These are phyloP conservation scores for Phialophora tarda DNA, from an alignment of 2,329 filamentous ascomycete species.

Conservation along the genomic window DNA sequence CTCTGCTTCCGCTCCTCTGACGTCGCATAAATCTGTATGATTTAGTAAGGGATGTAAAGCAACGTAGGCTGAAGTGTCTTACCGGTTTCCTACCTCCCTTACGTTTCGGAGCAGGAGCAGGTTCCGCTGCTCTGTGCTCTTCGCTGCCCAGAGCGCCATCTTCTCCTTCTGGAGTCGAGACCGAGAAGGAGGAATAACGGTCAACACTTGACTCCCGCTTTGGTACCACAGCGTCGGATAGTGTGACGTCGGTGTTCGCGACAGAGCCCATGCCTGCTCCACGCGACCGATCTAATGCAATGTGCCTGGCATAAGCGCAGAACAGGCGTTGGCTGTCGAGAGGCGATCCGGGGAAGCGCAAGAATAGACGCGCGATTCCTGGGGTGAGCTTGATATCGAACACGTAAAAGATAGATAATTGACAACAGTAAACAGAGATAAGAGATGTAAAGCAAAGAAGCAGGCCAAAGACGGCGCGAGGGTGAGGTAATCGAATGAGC, in stretches of 20 bases:
- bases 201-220: conserved; percentile 51
- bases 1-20: conserved; percentile 98
- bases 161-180: conserved; percentile 55
- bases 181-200: conserved; percentile 52
- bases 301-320: conserved; percentile 40
- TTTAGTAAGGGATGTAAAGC: conserved; percentile 12
- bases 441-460: conserved; percentile 39
- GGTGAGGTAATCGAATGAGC: conserved; percentile 42
- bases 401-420: conserved; percentile 39
- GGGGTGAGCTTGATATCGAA: conserved; percentile 33
- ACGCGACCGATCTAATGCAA: conserved; percentile 38
- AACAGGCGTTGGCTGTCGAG: conserved; percentile 17
- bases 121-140: conserved; percentile 44
- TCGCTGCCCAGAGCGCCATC: conserved; percentile 42
- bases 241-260: conserved; percentile 47
- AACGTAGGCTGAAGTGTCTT: conserved; percentile 49
- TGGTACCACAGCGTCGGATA: conserved; percentile 51
- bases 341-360: conserved; percentile 27
- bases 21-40: conserved; percentile 86
- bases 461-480: conserved; percentile 24
- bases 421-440: conserved; percentile 42
- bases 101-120: conserved; percentile 74
- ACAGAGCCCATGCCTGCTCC: conserved; percentile 52
- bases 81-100: conserved; percentile 98
- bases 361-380: conserved; percentile 28